Conservation (phyloP, 345 rosid species). For the Turnera subulata region DNA sequence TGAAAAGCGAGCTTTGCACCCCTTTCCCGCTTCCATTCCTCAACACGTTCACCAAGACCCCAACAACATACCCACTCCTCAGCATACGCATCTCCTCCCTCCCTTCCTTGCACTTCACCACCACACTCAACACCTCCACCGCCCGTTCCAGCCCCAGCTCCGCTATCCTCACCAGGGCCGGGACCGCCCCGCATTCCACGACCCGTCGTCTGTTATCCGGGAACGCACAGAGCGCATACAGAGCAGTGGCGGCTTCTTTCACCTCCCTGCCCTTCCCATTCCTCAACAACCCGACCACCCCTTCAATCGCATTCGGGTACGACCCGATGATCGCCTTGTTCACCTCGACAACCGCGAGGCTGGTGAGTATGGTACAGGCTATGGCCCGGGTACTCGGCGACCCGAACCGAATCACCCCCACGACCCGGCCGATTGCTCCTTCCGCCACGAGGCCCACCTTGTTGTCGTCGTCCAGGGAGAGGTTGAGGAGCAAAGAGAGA, state of each 20-base stretch:
- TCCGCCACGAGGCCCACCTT: conserved; percentile 96
- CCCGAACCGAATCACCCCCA: conserved; percentile 49
- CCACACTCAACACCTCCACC: conserved; percentile 72
- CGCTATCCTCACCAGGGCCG: conserved; percentile 47
- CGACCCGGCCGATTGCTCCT: conserved; percentile 65
- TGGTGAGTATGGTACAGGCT: conserved; percentile 84
- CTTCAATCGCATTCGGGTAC: conserved; percentile 60
- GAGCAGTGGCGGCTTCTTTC: conserved; percentile 91
- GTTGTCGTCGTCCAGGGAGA: conserved; percentile 86
- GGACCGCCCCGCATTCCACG: conserved; percentile 69
- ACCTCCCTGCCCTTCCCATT: conserved; percentile 63
- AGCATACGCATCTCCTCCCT: conserved; percentile 64
- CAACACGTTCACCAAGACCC: conserved; percentile 53
- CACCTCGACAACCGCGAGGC: conserved; percentile 89
- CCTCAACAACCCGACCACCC: conserved; percentile 53
- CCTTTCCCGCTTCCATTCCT: conserved; percentile 62
- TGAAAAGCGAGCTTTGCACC: conserved; percentile 66
- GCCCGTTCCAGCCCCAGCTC: conserved; percentile 80
- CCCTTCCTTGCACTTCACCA: conserved; percentile 89
- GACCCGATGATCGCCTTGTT: conserved; percentile 92
- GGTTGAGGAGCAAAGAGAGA: conserved; percentile 73
- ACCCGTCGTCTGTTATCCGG: conserved; percentile 69
- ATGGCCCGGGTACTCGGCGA: conserved; percentile 65
- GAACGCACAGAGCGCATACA: conserved; percentile 70
- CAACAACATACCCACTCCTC: conserved; percentile 45